Percentiles rank a stretch among this genome's conserved stretches.
Evolutionary conservation across 2,329 filamentous ascomycete species (phyloP).

Genomic region (Monosporascus cannonballus): DNA sequence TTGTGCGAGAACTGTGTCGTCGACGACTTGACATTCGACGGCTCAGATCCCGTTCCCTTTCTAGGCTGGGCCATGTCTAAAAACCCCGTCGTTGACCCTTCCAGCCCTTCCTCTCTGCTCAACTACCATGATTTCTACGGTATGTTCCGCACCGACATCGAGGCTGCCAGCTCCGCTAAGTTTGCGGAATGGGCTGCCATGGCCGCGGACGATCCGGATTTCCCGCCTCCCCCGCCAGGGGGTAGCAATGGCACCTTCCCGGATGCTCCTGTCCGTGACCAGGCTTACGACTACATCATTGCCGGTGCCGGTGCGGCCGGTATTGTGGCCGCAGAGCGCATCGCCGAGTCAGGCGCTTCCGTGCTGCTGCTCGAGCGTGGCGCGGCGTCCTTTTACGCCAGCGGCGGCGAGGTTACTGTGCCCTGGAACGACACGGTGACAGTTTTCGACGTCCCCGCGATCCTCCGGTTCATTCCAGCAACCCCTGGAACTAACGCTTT

Average conservation of each 20-base stretch:
- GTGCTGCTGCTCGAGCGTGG: slow-evolving; percentile 34
- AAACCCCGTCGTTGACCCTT: slow-evolving; percentile 24
- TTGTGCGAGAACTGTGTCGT: slow-evolving; percentile 40
- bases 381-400: slow-evolving; percentile 25
- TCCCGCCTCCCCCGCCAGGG: slow-evolving; percentile 4
- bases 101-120: slow-evolving; percentile 27
- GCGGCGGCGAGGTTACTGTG: slow-evolving; percentile 21
- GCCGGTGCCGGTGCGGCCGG: slow-evolving; percentile 31
- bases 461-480: slow-evolving; percentile 18
- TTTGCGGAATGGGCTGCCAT: slow-evolving; percentile 21
- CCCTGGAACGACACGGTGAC: slow-evolving; percentile 28
- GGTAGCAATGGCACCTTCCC: slow-evolving; percentile 2
- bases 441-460: slow-evolving; percentile 24
- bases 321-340: slow-evolving; percentile 28
- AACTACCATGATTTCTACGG: slow-evolving; percentile 36
- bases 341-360: slow-evolving; percentile 29
- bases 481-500: slow-evolving; percentile 19
- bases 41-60: background rate
- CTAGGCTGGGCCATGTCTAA: slow-evolving; percentile 14
- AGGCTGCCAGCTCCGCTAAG: slow-evolving; percentile 26
- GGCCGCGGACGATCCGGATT: slow-evolving; percentile 5
- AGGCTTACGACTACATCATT: slow-evolving; percentile 33
- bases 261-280: slow-evolving; percentile 14
- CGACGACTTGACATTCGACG: slow-evolving; percentile 16
- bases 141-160: slow-evolving; percentile 27